Percentiles rank a stretch among this genome's conserved stretches.
phyloP scores from a whole-genome alignment of 148 eudicot species.

The Rhododendron simsii region DNA sequence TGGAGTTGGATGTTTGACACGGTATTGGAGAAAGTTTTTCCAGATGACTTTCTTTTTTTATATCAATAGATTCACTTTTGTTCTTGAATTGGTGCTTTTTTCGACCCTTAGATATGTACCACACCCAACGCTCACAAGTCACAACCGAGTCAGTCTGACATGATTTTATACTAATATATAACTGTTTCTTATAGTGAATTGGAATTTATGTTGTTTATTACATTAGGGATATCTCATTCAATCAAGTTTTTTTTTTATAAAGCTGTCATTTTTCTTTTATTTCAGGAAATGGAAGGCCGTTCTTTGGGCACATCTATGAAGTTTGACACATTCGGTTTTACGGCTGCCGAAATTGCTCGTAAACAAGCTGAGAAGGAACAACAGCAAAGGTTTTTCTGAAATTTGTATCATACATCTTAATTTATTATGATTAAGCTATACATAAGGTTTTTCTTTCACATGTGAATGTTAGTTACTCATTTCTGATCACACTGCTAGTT shows the following conservation, averaged over 20 bases:
- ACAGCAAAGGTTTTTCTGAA: constrained; percentile 53
- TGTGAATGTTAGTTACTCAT: neutral
- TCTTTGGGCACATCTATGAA: constrained; percentile 78
- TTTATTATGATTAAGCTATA: neutral
- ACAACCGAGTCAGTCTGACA: neutral
- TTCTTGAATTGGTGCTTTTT: neutral
- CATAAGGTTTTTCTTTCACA: neutral
- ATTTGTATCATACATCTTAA: constrained; percentile 2
- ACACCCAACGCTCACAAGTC: neutral
- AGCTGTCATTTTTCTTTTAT: neutral
- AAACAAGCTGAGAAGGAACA: constrained; percentile 87
- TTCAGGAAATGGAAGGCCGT: constrained; percentile 79
- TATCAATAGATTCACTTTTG: neutral
- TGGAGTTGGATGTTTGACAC: neutral
- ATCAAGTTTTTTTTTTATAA: neutral
- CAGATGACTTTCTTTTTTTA: neutral
- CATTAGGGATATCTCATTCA: neutral
- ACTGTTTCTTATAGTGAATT: neutral
- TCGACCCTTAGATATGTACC: neutral
- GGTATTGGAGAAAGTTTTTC: neutral
- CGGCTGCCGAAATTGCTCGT: constrained; percentile 82
- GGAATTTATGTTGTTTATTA: neutral
- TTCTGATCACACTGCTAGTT: neutral
- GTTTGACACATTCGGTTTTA: constrained; percentile 91
- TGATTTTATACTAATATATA: neutral